Evolutionary conservation across 768 basidiomycete genomes (phyloP).

Genomic region (Mycena maculata): DNA sequence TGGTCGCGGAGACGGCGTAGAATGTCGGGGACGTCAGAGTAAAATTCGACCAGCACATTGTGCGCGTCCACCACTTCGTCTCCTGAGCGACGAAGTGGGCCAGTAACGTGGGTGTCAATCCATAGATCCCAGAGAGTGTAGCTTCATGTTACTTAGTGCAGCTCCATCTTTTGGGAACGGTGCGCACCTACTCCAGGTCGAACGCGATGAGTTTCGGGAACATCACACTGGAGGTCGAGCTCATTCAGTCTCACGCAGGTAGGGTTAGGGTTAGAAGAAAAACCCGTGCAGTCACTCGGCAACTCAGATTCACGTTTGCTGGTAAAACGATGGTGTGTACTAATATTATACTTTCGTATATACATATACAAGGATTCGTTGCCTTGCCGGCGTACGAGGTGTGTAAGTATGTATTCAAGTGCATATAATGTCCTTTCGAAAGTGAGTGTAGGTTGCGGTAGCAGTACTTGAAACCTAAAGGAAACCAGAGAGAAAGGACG

Average conservation of each 20-base stretch:
- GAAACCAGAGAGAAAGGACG: no score
- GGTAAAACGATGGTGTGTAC: no score
- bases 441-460: no score
- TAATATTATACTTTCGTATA: no score
- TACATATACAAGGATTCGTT: no score
- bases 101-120: conserved; percentile 83
- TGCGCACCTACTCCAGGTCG: conserved; percentile 76
- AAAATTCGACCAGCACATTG: conserved; percentile 68
- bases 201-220: conserved; percentile 70
- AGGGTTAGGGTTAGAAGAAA: no score
- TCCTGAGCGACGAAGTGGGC: conserved; percentile 64
- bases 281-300: no score
- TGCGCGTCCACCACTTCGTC: conserved; percentile 63
- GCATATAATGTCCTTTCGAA: no score
- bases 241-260: background rate
- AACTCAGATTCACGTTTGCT: no score
- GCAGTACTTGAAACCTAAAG: no score
- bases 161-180: conserved; percentile 3
- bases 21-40: conserved; percentile 80
- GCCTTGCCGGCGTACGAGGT: no score
- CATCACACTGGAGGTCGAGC: background rate
- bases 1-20: conserved; percentile 65
- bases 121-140: conserved; percentile 90
- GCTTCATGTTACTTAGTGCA: conserved; percentile 48
- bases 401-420: no score